Evolutionary conservation across 1,284 basidiomycete species (phyloP).

Genomic region (Tilletiaria anomala): DNA sequence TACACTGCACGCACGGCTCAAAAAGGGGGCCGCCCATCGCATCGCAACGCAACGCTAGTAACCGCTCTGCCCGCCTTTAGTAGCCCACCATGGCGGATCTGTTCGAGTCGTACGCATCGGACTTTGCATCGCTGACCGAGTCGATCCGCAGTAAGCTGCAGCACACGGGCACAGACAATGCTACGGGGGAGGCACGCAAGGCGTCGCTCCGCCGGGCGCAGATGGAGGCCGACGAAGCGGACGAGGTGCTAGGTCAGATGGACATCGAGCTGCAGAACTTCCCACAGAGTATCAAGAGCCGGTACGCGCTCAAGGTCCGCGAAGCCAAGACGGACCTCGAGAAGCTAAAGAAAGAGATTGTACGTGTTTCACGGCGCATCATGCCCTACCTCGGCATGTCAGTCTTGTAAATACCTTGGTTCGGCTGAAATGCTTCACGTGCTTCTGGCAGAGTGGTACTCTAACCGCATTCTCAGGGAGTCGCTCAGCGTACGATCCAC

Average conservation of each 20-base stretch:
- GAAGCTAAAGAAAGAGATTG: slow-evolving; percentile 16
- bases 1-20: too few species aligned
- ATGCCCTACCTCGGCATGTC: too few species aligned
- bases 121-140: slow-evolving; percentile 26
- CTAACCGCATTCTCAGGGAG: too few species aligned
- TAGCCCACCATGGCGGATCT: slow-evolving; percentile 32
- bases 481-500: slow-evolving; percentile 1
- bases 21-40: too few species aligned
- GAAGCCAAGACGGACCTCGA: slow-evolving; percentile 21
- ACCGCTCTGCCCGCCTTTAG: too few species aligned
- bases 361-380: not conserved
- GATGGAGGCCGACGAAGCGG: slow-evolving; percentile 93
- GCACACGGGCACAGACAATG: slow-evolving; percentile 7
- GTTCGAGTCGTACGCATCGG: slow-evolving; percentile 35
- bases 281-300: slow-evolving; percentile 48
- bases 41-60: too few species aligned
- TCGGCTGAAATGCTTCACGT: not conserved
- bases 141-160: slow-evolving; percentile 21
- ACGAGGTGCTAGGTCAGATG: slow-evolving; percentile 93
- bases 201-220: slow-evolving; percentile 68
- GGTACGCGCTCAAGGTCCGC: slow-evolving; percentile 21
- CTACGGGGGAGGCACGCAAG: slow-evolving; percentile 56
- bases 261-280: slow-evolving; percentile 96
- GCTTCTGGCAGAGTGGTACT: not conserved
- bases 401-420: too few species aligned